Evolutionary conservation across 768 basidiomycete species (phyloP), one percentile per base, ranked within the genome.

Genomic region (Leccinum fibrillosum): DNA sequence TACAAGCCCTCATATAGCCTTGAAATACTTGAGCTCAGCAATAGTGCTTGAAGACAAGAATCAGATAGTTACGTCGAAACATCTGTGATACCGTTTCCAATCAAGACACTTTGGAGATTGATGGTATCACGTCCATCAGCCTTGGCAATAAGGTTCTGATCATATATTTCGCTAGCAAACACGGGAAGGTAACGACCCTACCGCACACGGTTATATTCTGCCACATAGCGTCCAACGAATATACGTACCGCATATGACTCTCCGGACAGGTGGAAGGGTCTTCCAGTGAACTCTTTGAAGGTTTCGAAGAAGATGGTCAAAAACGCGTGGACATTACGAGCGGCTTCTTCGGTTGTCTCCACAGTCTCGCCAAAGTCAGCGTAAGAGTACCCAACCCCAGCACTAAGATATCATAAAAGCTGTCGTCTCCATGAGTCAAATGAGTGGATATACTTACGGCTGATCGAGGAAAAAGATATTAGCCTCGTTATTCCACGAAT

Each of bases 261-360:
- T 12, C 90, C 91, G 0, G 89, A 79, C 52, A 92, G 76, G 62
- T 91, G 88, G 48, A 93, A 77, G 0, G 82, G 75, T 23, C 90
- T 74, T 3, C 87, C 88, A 50, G 82, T 69, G 71, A 89, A 91
- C 62, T 89, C 81, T 13, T 78, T 76, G 75, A 92, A 94, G 0
- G 86, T 85, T 62, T 91, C 86, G 63, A 91, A 89, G 74, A 92
- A 91, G 55, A 93, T 86, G 2, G 82, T 76, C 54, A 92, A 76
- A 72, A 92, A 92, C 0, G 89, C 86, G 51, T 86, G 78, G 39
- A 92, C 76, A 64, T 92, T 87, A 60, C 81, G 82, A 4, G 89
- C 87, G 0, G 90, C 91, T n/a, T 85, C 85, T 71, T 92, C 90
- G 0, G 90, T 89, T 0, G 87, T 90, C 56, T 82, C 84, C 17